A percentile compares a stretch with the other conserved stretches of the same genome.
phyloP scores from a whole-genome alignment of 1,284 basidiomycete species.

The Leccinum solheimii region DNA sequence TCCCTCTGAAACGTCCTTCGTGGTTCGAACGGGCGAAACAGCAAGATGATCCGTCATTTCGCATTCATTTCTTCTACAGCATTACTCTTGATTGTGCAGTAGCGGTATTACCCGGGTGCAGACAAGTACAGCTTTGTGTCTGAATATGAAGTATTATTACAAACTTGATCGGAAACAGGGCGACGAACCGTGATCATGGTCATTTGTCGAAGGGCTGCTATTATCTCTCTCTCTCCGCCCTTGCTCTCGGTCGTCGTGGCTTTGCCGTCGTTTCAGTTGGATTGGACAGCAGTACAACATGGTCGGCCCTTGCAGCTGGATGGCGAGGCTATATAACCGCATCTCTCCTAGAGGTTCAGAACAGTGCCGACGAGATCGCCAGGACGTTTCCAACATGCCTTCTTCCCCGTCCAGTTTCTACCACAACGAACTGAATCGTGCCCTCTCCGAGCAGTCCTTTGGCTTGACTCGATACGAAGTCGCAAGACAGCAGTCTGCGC shows the following conservation, averaged over 20 bases:
- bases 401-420: constrained; percentile 42
- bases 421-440: constrained; percentile 51
- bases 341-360: constrained; percentile 8
- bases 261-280: constrained; percentile 4
- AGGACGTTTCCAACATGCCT: constrained; percentile 20
- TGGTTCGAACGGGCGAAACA: constrained; percentile 23
- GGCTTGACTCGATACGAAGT: constrained; percentile 53
- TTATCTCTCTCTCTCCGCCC: constrained; percentile 17
- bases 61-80: constrained; percentile 7
- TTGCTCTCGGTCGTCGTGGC: constrained; percentile 13
- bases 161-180: constrained; percentile 32
- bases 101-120: constrained; percentile 23
- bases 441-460: constrained; percentile 59
- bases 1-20: constrained; percentile 14
- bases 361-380: constrained; percentile 19
- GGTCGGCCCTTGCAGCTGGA: constrained; percentile 29
- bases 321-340: constrained; percentile 34
- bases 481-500: constrained; percentile 33
- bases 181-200: constrained; percentile 24
- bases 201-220: constrained; percentile 18
- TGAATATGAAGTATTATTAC: constrained; percentile 12
- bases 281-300: constrained; percentile 20
- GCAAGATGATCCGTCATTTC: constrained; percentile 12
- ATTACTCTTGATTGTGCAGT: constrained; percentile 13
- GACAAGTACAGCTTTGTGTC: constrained; percentile 10